Evolutionary conservation across 129 eudicot genomes (phyloP).

Genomic region (Artemisia tridentata): DNA sequence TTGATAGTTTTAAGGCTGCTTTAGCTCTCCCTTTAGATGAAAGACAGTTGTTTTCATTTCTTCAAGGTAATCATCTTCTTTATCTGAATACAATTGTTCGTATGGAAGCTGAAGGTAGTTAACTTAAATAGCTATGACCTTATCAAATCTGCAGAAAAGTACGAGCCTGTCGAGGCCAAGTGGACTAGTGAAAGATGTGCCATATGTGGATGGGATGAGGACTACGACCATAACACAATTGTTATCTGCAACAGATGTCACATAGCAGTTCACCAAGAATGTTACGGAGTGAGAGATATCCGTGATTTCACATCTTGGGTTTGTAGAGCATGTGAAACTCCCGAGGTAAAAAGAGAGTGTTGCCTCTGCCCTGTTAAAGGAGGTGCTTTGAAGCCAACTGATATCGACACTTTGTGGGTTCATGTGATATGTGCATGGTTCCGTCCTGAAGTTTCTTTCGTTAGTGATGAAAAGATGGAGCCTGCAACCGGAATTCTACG

Average conservation of each 20-base stretch:
- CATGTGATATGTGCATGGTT: constrained; percentile 97
- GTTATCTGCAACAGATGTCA: constrained; percentile 90
- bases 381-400: constrained; percentile 93
- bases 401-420: constrained; percentile 75
- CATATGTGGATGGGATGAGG: constrained; percentile 86
- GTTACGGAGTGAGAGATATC: constrained; percentile 66
- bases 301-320: constrained; percentile 92
- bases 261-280: constrained; percentile 97
- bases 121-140: constrained; percentile 1
- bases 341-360: constrained; percentile 72
- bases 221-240: constrained; percentile 80
- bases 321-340: constrained; percentile 93
- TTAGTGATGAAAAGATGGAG: constrained; percentile 78
- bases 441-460: constrained; percentile 76
- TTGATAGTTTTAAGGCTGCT: constrained; percentile 17
- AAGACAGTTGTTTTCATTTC: constrained; percentile 40
- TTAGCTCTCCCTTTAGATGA: constrained; percentile 40
- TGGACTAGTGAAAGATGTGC: constrained; percentile 93
- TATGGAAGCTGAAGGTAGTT: background rate
- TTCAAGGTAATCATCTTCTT: constrained; percentile 42
- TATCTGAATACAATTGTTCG: background rate
- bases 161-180: constrained; percentile 61
- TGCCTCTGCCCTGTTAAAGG: constrained; percentile 98
- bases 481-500: constrained; percentile 79
- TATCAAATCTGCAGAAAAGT: constrained; percentile 43